Conservation (phyloP, 2,329 filamentous ascomycete species). For the Cladophialophora carrionii region DNA sequence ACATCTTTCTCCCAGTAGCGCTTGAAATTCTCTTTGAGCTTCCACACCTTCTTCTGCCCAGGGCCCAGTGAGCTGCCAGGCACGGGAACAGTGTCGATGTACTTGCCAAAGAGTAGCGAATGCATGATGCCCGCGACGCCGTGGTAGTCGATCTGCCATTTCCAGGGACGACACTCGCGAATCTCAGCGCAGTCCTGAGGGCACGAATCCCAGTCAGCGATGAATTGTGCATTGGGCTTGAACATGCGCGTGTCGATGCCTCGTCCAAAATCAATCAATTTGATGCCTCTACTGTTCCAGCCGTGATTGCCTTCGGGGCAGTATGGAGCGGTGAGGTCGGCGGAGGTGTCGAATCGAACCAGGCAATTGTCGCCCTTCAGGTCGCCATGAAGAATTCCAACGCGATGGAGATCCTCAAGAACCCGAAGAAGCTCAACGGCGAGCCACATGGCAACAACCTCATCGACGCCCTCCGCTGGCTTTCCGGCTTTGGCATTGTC, state of each 20-base stretch:
- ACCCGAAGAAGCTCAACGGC: conserved; percentile 87
- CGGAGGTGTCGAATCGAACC: conserved; percentile 65
- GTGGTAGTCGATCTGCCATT: conserved; percentile 95
- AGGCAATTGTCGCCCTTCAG: conserved; percentile 96
- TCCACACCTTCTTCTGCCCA: conserved; percentile 66
- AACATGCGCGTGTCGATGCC: conserved; percentile 93
- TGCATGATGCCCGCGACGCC: conserved; percentile 88
- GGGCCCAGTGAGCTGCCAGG: conserved; percentile 32
- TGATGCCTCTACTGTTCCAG: conserved; percentile 79
- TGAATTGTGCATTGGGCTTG: conserved; percentile 74
- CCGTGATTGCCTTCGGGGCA: conserved; percentile 72
- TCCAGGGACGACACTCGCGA: conserved; percentile 92
- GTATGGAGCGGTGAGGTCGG: conserved; percentile 64
- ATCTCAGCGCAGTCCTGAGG: conserved; percentile 93
- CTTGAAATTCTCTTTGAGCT: conserved; percentile 81
- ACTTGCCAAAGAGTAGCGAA: conserved; percentile 87
- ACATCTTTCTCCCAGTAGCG: conserved; percentile 96
- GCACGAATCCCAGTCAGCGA: conserved; percentile 92
- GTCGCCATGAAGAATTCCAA: conserved; percentile 84
- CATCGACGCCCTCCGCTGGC: conserved; percentile 68
- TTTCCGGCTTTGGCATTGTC: conserved; percentile 60
- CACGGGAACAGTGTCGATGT: conserved; percentile 72
- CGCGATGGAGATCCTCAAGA: conserved; percentile 80
- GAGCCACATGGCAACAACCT: conserved; percentile 93
- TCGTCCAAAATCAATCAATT: conserved; percentile 91